Evolutionary conservation across 192 early-diverging fungal genomes (phyloP), one percentile per base, ranked within the genome.

Genomic region (Allomyces macrogynus): DNA sequence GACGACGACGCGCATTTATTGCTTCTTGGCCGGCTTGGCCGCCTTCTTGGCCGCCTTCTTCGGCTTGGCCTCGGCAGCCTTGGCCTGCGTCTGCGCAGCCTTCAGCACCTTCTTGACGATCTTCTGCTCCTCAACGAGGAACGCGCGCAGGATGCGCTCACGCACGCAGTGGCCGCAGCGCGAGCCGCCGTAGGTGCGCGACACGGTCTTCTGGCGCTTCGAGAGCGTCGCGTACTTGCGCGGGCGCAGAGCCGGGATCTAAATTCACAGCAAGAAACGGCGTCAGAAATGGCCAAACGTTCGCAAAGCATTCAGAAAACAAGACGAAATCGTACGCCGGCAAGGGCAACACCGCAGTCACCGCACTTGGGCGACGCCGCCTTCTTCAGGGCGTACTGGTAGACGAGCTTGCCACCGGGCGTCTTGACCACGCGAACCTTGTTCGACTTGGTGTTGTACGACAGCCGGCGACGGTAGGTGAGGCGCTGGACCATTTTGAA

Each of bases 51-150:
- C 49, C 12, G 49, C 49, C 49, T 57, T 57, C 49, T 57, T 57
- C 16, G 49, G 12, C 16, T 14, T 14, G 16, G 12, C 20, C 16
- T 14, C 49, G 16, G 12, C 49, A 1, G 49, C 49, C 12, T 20
- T 14, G 20, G 49, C 49, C 16, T 14, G 16, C 16, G 49, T 22
- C 62, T 62, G 62, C 20, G 24, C 25, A 60, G 84, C 68, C 88
- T 95, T 97, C 77, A 95, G 84, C 68, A 97, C 91, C 81, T 88
- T 91, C 91, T 97, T 97, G 79, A 97, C 93, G 71, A 97, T 95
- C 90, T 97, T 97, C 86, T 97, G 95, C 84, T 97, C 95, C 82
- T 97, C 95, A 71, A 97, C 90, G 75, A 97, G 84, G 86, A 97
- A 97, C 69, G 95, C 91, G 70, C 95, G 91, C 66, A 97, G 88